A percentile compares a stretch with the other conserved stretches of the same genome.
Evolutionary conservation across 2,329 filamentous ascomycete genomes (phyloP).

Genomic region (Proliferodiscus dingleyae): DNA sequence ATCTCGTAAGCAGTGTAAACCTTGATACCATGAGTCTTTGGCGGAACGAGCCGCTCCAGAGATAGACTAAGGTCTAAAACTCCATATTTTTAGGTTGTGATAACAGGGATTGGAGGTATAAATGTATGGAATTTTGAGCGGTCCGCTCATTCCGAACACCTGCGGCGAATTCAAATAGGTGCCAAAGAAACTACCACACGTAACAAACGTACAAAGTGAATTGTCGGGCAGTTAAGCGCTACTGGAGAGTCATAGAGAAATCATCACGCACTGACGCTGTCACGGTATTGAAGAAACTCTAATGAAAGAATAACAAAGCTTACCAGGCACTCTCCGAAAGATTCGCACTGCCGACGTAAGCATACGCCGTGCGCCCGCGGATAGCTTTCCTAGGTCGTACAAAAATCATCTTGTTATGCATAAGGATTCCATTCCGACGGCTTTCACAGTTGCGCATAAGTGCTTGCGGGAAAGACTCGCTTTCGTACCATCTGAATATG

Average conservation of each 20-base stretch:
- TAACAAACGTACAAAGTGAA: too few species aligned
- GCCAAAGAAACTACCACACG: too few species aligned
- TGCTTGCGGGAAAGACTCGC: conserved; percentile 62
- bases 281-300: background rate
- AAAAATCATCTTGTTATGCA: conserved; percentile 78
- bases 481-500: conserved; percentile 48
- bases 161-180: too few species aligned
- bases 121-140: too few species aligned
- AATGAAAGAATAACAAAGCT: conserved; percentile 31
- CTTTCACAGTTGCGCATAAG: conserved; percentile 74
- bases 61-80: too few species aligned
- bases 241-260: too few species aligned
- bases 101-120: too few species aligned
- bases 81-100: too few species aligned
- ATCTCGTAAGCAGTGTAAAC: background rate
- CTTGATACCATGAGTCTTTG: background rate
- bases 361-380: conserved; percentile 53
- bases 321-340: conserved; percentile 90
- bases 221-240: too few species aligned
- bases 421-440: conserved; percentile 64
- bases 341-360: conserved; percentile 87
- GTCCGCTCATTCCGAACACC: too few species aligned
- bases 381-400: conserved; percentile 33
- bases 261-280: too few species aligned
- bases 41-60: background rate